phyloP scores from a whole-genome alignment of 2,329 filamentous ascomycete species.

The Orbilia javanica region DNA sequence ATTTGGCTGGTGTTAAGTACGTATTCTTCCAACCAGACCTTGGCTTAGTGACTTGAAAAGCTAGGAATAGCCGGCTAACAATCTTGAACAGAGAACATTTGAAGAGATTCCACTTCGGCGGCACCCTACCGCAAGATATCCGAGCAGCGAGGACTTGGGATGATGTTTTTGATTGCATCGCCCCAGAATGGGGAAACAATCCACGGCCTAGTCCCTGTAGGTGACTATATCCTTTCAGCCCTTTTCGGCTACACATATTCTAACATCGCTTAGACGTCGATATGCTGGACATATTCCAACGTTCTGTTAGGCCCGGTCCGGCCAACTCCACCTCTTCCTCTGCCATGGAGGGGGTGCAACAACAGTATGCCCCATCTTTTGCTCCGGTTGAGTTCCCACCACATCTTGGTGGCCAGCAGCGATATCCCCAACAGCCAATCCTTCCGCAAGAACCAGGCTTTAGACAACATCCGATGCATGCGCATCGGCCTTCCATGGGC shows the following conservation, averaged over 20 bases:
- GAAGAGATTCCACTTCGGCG: constrained; percentile 54
- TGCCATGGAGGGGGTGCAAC: constrained; percentile 2
- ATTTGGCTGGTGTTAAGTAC: constrained; percentile 56
- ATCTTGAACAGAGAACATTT: constrained; percentile 38
- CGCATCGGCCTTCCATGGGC: background rate
- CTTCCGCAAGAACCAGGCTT: constrained; percentile 4
- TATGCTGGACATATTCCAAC: constrained; percentile 56
- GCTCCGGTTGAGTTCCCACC: background rate
- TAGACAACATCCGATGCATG: constrained; percentile 2
- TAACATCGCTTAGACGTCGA: constrained; percentile 47
- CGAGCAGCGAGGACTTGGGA: constrained; percentile 51
- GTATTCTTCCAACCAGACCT: background rate
- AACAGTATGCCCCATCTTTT: background rate
- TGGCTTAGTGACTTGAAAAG: background rate
- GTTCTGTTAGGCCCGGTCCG: constrained; percentile 21
- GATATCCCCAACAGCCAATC: background rate
- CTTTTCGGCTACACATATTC: background rate
- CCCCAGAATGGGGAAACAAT: constrained; percentile 49
- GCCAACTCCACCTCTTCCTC: constrained; percentile 1
- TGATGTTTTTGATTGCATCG: constrained; percentile 54
- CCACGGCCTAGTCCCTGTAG: constrained; percentile 50
- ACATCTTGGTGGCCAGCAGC: background rate
- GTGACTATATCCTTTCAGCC: background rate
- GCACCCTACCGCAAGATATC: constrained; percentile 44
- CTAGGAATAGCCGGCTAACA: constrained; percentile 12